These are phyloP conservation scores for Boletus fagicola DNA, from an alignment of 768 basidiomycete species.

Conservation along the genomic window DNA sequence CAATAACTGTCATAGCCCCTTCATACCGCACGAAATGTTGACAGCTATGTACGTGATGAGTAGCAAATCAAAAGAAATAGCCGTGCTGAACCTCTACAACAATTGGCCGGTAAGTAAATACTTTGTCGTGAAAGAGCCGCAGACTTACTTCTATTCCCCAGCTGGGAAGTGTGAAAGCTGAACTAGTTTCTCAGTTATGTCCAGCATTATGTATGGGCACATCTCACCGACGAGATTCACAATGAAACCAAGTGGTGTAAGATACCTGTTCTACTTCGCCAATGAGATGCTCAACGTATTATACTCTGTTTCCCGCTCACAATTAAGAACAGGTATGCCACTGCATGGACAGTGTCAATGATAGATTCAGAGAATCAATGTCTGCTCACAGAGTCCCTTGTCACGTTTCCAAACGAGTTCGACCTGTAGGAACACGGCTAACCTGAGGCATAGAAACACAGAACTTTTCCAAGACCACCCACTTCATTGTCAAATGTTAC, in stretches of 20 bases:
- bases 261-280: slow-evolving; percentile 53
- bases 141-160: slow-evolving; percentile 16
- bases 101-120: not conserved
- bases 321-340: slow-evolving; percentile 37
- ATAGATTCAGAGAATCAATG: not conserved
- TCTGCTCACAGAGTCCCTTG: slow-evolving; percentile 35
- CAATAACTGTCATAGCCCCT: slow-evolving; percentile 44
- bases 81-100: slow-evolving; percentile 12
- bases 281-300: not conserved
- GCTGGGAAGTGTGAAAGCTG: slow-evolving; percentile 17
- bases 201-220: not conserved
- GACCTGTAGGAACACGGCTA: slow-evolving; percentile 23
- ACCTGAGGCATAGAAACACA: not conserved
- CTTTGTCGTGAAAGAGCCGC: not conserved
- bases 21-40: slow-evolving; percentile 49
- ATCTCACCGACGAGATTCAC: slow-evolving; percentile 45
- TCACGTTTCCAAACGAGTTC: slow-evolving; percentile 38
- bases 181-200: not conserved
- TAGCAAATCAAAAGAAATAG: not conserved
- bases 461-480: not conserved
- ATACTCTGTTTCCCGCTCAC: slow-evolving; percentile 22
- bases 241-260: slow-evolving; percentile 62
- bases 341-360: slow-evolving; percentile 17
- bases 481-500: slow-evolving; percentile 41
- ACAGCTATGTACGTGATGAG: slow-evolving; percentile 35